Base-by-base conservation (phyloP, 2,329 filamentous ascomycete species). In the Gnomoniopsis smithogilvyi region DNA sequence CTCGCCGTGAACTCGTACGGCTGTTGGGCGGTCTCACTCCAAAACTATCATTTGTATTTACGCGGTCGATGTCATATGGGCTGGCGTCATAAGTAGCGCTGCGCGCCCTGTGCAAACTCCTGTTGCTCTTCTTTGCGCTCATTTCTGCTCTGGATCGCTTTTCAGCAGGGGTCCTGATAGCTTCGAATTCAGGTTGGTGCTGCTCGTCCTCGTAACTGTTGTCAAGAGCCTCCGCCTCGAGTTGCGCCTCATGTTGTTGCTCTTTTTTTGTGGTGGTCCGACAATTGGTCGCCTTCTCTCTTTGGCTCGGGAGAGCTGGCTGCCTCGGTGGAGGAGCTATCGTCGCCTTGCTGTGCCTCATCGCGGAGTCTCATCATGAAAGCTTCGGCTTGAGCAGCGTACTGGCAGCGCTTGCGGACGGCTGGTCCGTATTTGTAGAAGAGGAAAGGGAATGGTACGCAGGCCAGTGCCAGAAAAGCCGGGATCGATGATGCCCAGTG, bases 401-500 rank as follows among this genome's bases (percentile, higher is more conserved):
- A 86, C 67, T 82, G 81, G 74, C 83, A 85, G 57, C 75, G 75
- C 62, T 70, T 68, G 30, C 84, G 76, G 63, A 86, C 83, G 2
- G 62, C 47, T 3, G 72, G 72, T 22, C 84, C 84, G 65, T 84
- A 85, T 63, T 79, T 82, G 73, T 84, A 84, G 70, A 86, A 83
- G 19, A 86, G 69, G 71, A 84, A 84, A 1, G 83, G 82, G 62
- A 85, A 79, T 0, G 83, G 82, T 0, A 84, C 74, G 64, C 82
- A 85, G 3, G 74, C 74, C 3, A 62, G 60, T 12, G 89, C 84
- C 3, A 94, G 76, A 74, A 94, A 93, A 0, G 86, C 91, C 0
- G 89, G 90, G 15, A 94, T 76, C 0, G 84, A 85, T 36, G 81
- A 85, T 1, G 88, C 90, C 90, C 90, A 93, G 74, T 92, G 88